Percentiles rank a stretch among this genome's conserved stretches.
Evolutionary conservation across 768 basidiomycete species (phyloP).

Genomic region (Suillus hirtellus): DNA sequence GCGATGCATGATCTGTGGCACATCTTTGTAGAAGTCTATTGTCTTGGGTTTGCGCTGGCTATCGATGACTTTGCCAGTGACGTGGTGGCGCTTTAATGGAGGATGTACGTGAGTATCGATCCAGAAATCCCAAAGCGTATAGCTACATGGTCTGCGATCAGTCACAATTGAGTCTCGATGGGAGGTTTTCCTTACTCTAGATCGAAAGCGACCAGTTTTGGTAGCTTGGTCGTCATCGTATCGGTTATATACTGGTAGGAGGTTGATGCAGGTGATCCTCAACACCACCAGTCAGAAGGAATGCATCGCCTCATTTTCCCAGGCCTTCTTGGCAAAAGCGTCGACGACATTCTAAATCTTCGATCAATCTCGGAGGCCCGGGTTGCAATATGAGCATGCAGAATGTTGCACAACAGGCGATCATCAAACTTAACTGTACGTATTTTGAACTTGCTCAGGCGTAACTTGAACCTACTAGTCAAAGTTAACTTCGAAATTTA

Average conservation of each 20-base stretch:
- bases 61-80: conserved; percentile 26
- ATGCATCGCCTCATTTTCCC: background rate
- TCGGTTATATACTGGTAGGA: background rate
- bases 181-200: conserved; percentile 59
- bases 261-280: background rate
- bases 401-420: too few species aligned
- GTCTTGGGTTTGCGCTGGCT: conserved; percentile 22
- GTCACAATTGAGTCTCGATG: background rate
- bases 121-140: conserved; percentile 87
- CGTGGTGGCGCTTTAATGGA: conserved; percentile 49
- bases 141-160: conserved; percentile 44
- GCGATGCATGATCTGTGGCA: conserved; percentile 68
- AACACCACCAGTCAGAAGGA: background rate
- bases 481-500: background rate
- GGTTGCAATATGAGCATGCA: background rate
- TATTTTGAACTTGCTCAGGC: background rate
- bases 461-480: background rate
- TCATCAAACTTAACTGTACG: background rate
- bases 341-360: background rate
- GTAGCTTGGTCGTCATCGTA: conserved; percentile 34
- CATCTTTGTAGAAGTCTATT: conserved; percentile 76
- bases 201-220: conserved; percentile 77
- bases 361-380: background rate
- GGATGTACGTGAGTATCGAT: conserved; percentile 75
- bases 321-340: background rate